Evolutionary conservation across 2,329 filamentous ascomycete genomes (phyloP), one percentile per base, ranked within the genome.

Genomic region (Dendryphion nanum): DNA sequence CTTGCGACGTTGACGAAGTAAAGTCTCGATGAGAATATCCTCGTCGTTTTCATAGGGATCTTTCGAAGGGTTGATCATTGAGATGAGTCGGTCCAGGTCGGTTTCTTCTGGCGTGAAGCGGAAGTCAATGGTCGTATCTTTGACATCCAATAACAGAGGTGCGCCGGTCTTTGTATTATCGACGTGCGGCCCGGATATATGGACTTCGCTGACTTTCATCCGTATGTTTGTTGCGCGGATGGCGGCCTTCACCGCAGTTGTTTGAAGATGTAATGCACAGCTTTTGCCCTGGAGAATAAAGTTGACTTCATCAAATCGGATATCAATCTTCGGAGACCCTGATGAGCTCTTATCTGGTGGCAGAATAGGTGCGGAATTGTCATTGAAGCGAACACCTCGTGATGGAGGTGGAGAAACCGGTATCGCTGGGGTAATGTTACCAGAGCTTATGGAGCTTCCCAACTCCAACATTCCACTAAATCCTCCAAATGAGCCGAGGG

Each of bases 1-100:
- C 64, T 96, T 91, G 37, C 84, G 79, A 42, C 93, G 77, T 63
- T 98, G 93, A 16, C 87, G 78, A 12, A 97, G 70, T 1, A 98
- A 74, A 0, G 89, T 96, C 52, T 97, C 91, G 16, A 98, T 79
- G 74, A 98, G 83, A 43, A 98, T 95, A 55, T 97, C 91, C 52
- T 96, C 89, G 43, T 94, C 86, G 32, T 83, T 81, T 44, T 91
- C 84, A 53, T 93, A 96, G 47, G 90, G 89, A 62, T 93, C 82
- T 48, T 89, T 93, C 0, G 90, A 95, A 0, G 93, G 94, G 5
- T 86, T 95, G 38, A 98, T 86, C 35, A 98, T 75, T 36, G 86
- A 84, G 0, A 98, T 71, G 2, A 98, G 75, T 21, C 83, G 80
- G 55, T 90, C 85, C 0, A 98, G 73, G 61, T 98, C 93, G 14